Evolutionary conservation across 768 basidiomycete genomes (phyloP).

Genomic region (Termitomyces sp.): DNA sequence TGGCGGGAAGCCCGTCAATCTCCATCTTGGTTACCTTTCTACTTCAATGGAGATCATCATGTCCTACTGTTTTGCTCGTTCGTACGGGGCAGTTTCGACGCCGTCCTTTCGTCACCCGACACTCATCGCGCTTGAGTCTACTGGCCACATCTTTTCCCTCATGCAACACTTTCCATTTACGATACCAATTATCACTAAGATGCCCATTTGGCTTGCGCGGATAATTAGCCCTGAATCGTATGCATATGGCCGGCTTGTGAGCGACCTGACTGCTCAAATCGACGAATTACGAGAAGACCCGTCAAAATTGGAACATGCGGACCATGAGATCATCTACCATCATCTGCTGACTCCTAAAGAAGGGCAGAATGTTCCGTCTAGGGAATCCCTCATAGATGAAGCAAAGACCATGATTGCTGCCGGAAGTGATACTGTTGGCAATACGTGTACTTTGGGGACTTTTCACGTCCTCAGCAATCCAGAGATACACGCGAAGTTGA

Average conservation of each 20-base stretch:
- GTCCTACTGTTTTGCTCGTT: slow-evolving; percentile 18
- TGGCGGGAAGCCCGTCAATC: slow-evolving; percentile 11
- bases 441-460: slow-evolving; percentile 31
- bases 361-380: slow-evolving; percentile 21
- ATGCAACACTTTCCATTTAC: slow-evolving; percentile 34
- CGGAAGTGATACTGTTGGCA: slow-evolving; percentile 41
- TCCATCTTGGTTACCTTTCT: slow-evolving; percentile 17
- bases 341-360: slow-evolving; percentile 22
- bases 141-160: slow-evolving; percentile 32
- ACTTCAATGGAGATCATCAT: slow-evolving; percentile 15
- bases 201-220: slow-evolving; percentile 30
- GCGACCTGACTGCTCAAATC: slow-evolving; percentile 31
- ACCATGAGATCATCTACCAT: slow-evolving; percentile 36
- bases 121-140: slow-evolving; percentile 30
- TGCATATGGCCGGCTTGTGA: slow-evolving; percentile 29
- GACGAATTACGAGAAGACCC: slow-evolving; percentile 30
- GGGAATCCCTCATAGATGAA: slow-evolving; percentile 33
- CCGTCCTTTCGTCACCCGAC: slow-evolving; percentile 29
- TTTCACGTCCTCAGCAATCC: slow-evolving; percentile 32
- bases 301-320: slow-evolving; percentile 23
- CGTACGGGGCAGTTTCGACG: slow-evolving; percentile 10
- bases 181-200: slow-evolving; percentile 24
- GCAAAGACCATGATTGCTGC: slow-evolving; percentile 34
- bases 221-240: slow-evolving; percentile 30
- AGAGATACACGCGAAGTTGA: slow-evolving; percentile 23